Percentiles rank a stretch among this genome's conserved stretches.
These are phyloP conservation scores for Flammula alnicola DNA, from an alignment of 1,284 basidiomycete species.

Conservation along the genomic window DNA sequence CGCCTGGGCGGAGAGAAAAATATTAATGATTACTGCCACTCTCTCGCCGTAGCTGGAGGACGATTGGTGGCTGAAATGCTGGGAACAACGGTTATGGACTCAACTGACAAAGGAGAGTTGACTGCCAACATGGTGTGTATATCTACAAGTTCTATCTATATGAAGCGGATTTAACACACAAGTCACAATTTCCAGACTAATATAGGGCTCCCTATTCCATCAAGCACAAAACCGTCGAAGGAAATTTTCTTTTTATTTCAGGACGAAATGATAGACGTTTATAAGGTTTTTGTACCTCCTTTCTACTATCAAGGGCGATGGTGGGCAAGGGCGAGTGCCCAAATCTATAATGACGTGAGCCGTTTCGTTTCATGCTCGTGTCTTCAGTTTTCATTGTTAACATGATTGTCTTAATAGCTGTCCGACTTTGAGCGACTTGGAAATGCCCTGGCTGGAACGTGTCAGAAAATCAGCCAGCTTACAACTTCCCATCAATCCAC, in stretches of 20 bases:
- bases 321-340: constrained; percentile 13
- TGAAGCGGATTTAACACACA: not conserved
- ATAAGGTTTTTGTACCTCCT: constrained; percentile 8
- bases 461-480: constrained; percentile 9
- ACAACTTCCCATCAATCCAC: no score
- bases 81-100: constrained; percentile 12
- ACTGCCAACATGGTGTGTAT: constrained; percentile 11
- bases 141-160: not conserved
- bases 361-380: not conserved
- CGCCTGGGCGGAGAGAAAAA: constrained; percentile 10
- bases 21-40: constrained; percentile 14
- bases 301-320: constrained; percentile 11
- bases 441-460: constrained; percentile 40
- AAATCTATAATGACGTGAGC: constrained; percentile 16
- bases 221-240: not conserved
- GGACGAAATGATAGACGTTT: constrained; percentile 3
- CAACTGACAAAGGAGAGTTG: constrained; percentile 8
- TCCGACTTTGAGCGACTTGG: constrained; percentile 13
- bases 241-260: constrained; percentile 5
- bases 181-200: constrained; percentile 1
- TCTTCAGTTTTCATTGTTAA: not conserved
- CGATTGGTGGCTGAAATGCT: constrained; percentile 7
- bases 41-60: constrained; percentile 7
- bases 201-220: constrained; percentile 7
- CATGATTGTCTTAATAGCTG: constrained; percentile 1